phyloP scores from a whole-genome alignment of 2,329 filamentous ascomycete genomes.

The Trichoderma sp. region DNA sequence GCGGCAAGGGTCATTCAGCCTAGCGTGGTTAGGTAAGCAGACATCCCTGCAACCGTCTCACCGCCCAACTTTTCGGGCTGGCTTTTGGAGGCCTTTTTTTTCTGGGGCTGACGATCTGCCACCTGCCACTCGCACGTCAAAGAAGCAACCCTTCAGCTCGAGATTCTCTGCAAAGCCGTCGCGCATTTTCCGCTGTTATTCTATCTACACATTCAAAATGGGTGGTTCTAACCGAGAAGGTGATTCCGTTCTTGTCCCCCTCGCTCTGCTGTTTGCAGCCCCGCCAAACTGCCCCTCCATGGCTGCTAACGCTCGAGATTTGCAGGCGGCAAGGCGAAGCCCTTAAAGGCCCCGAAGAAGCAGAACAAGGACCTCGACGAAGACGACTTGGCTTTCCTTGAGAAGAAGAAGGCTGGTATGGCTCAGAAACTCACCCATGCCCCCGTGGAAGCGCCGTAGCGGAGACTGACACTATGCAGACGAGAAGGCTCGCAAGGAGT shows the following conservation, averaged over 20 bases:
- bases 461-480: constrained; percentile 53
- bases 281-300: constrained; percentile 32
- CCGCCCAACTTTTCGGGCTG: constrained; percentile 9
- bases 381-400: constrained; percentile 79
- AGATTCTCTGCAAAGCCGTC: neutral
- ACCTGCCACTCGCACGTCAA: constrained; percentile 6
- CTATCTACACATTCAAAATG: constrained; percentile 37
- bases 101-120: constrained; percentile 18
- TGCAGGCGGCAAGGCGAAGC: constrained; percentile 79
- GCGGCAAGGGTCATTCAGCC: constrained; percentile 1
- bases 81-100: constrained; percentile 16
- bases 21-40: constrained; percentile 21
- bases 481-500: constrained; percentile 82
- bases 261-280: constrained; percentile 30
- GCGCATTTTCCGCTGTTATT: neutral
- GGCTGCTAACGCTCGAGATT: constrained; percentile 8
- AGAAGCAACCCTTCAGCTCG: neutral
- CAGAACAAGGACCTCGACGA: constrained; percentile 81
- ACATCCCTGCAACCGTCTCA: neutral
- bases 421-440: constrained; percentile 26
- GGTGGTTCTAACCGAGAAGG: constrained; percentile 48
- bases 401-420: constrained; percentile 84
- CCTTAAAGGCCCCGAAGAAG: constrained; percentile 89
- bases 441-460: neutral
- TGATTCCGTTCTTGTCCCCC: constrained; percentile 31